Evolutionary conservation across 176 grass and related monocot genomes (phyloP).

Genomic region (Juncus effusus): DNA sequence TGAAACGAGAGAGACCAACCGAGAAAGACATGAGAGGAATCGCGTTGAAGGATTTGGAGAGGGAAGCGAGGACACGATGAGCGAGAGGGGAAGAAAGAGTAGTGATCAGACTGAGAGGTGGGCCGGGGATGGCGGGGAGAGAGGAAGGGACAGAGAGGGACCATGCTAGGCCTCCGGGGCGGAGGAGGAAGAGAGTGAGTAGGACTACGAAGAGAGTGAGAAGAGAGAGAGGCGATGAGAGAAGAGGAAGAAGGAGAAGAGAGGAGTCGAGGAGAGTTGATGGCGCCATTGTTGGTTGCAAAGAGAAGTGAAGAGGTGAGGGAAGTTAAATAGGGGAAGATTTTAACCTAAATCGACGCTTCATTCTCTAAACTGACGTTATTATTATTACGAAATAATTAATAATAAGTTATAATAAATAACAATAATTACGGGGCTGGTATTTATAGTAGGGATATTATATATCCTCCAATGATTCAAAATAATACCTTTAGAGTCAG

Average conservation of each 20-base stretch:
- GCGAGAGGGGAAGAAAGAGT: constrained; percentile 36
- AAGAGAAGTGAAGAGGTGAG: constrained; percentile 23
- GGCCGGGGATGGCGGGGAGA: constrained; percentile 29
- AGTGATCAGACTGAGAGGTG: constrained; percentile 20
- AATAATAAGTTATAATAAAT: too few relatives aligned
- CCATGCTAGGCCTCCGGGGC: constrained; percentile 54
- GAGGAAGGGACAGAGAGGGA: constrained; percentile 19
- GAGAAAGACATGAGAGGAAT: constrained; percentile 61
- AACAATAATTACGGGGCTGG: too few relatives aligned
- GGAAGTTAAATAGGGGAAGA: constrained; percentile 19
- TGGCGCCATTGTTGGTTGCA: constrained; percentile 23
- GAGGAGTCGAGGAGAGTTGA: constrained; percentile 31
- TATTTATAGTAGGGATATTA: too few relatives aligned
- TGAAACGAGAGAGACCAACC: constrained; percentile 64
- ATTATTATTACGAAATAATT: too few relatives aligned
- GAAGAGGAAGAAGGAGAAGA: constrained; percentile 35
- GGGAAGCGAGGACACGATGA: constrained; percentile 41
- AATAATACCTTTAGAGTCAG: too few relatives aligned
- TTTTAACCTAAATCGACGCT: too few relatives aligned
- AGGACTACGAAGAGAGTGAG: constrained; percentile 34
- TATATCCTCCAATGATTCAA: too few relatives aligned
- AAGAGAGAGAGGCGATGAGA: constrained; percentile 22
- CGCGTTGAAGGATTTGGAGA: constrained; percentile 29
- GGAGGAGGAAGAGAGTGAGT: constrained; percentile 35
- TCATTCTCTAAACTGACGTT: too few relatives aligned